These are phyloP conservation scores for Triangularia verruculosa DNA, from an alignment of 2,329 filamentous ascomycete genomes.

Conservation along the genomic window DNA sequence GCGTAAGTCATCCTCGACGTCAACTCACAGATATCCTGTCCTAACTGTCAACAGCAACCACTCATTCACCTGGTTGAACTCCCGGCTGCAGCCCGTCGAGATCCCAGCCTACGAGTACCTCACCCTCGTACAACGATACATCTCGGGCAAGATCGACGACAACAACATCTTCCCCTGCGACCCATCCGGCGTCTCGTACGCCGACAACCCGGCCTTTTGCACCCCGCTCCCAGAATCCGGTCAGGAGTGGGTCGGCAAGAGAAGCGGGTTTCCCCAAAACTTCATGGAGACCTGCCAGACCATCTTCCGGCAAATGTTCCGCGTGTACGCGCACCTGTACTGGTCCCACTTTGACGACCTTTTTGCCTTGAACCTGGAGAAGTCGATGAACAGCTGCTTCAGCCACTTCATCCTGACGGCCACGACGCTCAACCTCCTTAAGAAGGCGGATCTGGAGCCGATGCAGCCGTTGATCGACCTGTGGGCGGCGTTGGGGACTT, in stretches of 20 bases:
- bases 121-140: conserved; percentile 94
- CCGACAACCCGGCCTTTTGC: conserved; percentile 57
- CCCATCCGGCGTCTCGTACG: conserved; percentile 64
- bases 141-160: conserved; percentile 92
- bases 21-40: conserved; percentile 10
- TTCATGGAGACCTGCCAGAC: conserved; percentile 89
- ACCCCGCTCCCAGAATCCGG: conserved; percentile 58
- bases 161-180: conserved; percentile 87
- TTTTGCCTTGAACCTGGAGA: conserved; percentile 77
- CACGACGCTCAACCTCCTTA: conserved; percentile 78
- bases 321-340: conserved; percentile 96
- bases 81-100: conserved; percentile 81
- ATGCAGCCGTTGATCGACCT: conserved; percentile 94
- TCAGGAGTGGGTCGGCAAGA: conserved; percentile 81
- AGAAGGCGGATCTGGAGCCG: conserved; percentile 86
- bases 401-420: conserved; percentile 80
- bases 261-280: conserved; percentile 85
- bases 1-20: conserved; percentile 59
- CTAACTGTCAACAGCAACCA: conserved; percentile 59
- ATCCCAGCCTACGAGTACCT: conserved; percentile 93
- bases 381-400: conserved; percentile 84
- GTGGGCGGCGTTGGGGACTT: conserved; percentile 84
- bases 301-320: conserved; percentile 98
- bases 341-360: conserved; percentile 91
- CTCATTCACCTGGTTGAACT: conserved; percentile 95